Evolutionary conservation across 176 grass and related monocot species (phyloP), one percentile per base, ranked within the genome.

Genomic region (Oryza punctata): DNA sequence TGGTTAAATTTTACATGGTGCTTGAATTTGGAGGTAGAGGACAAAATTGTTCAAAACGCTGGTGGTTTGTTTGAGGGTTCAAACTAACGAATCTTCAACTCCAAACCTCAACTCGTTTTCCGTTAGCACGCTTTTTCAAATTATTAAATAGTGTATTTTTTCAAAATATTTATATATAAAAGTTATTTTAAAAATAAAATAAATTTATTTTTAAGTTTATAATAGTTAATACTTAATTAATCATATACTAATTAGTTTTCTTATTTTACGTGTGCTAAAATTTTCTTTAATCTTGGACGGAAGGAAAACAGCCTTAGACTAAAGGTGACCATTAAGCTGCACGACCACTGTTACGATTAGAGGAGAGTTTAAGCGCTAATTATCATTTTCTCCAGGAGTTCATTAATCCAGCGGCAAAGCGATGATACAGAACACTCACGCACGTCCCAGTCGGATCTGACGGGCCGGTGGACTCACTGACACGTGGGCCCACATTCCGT

Each of bases 381-480:
- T 15, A 37, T 57, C 6, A 47, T 10, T 57, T 1, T 57, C n/a
- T 57, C 1, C 3, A 4, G 12, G 18, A 57, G 52, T 21, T 21
- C 21, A 21, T 21, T 57, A 21, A 57, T 57, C 52, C 6, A 6
- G 5, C 6, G 6, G 52, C 52, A 57, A 57, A 57, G 52, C 70
- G 71, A 54, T 0, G 24, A 14, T 10, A 6, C 10, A 10, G 37
- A 40, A 28, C 32, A n/a, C 60, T 78, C 66, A 32, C 73, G 54
- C 66, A 43, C 73, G 54, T 88, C 73, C 59, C 73, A 16, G 50
- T 78, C 79, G 27, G 50, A 82, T 47, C 15, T 19, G 63, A 14
- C 26, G 9, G 10, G 65, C 38, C 44, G 50, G 28, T 37, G 15
- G 35, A 5, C 12, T 10, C 3, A 32, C 38, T 61, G 71, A 77